Base-by-base conservation (phyloP, 805 yeast genomes). In the Priceomyces fermenticarens region DNA sequence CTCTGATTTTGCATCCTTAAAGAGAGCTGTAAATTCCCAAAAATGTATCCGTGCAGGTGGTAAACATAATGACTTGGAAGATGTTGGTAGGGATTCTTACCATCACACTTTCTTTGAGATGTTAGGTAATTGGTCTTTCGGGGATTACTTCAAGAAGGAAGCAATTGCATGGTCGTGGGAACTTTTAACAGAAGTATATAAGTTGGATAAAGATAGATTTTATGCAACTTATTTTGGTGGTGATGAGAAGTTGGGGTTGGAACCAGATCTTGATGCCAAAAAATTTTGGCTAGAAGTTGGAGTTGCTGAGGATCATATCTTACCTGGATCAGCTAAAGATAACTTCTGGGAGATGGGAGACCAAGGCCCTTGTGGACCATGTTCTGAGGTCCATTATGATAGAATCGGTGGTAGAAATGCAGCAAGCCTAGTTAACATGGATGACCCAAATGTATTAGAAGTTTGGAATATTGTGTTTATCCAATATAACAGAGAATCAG, bases 331-430 rank as follows among this genome's bases (percentile, higher is more conserved):
- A 52, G 86, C 83, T 40, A 73, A 81, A 59, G 99, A 93, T 64
- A 93, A 93, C 70, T 93, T 93, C 68, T 93, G 99, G 99, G 99
- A 93, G 73, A 93, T 93, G 99, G 99, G 99, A 56, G 99, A 95
- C 60, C 98, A 91, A 73, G 99, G 99, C 52, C 99, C 99, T 36
- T 93, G 99, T 74, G 99, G 99, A 48, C 99, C 99, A 39, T 95
- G 99, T 71, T 85, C 96, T 16, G 99, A 93, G 68, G 78, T 93
- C 53, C 99, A 93, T 67, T 93, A 88, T 65, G 99, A 93, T 67
- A 83, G 99, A 70, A 89, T 93, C 50, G 99, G 99, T 51, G 97
- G 98, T 44, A 84, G 99, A 74, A 91, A 93, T 59, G 99, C 98
- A 41, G 74, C 97, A 13, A 56, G 67, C 48, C 75, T 95, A 49